phyloP scores from a whole-genome alignment of 345 rosid species.

The Eucalyptus caleyi region DNA sequence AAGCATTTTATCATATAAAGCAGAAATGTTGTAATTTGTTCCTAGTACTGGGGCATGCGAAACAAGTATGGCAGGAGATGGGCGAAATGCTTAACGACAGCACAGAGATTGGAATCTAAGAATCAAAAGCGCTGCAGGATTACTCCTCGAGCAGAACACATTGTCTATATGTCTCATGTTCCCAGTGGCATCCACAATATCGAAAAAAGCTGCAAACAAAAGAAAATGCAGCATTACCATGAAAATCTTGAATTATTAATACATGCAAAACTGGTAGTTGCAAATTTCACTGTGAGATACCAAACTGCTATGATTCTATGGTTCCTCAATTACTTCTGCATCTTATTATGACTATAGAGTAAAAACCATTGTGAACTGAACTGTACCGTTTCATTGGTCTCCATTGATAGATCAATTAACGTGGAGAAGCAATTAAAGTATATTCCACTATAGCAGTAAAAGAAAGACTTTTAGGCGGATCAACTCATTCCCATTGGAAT shows the following conservation, averaged over 20 bases:
- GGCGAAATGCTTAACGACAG: neutral
- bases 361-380: neutral
- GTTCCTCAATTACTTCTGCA: neutral
- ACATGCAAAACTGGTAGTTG: neutral
- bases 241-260: neutral
- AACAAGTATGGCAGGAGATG: neutral
- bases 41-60: neutral
- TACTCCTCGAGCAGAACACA: neutral
- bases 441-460: neutral
- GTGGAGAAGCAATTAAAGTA: neutral
- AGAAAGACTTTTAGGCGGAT: neutral
- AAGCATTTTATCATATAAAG: neutral
- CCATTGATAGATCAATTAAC: neutral
- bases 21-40: neutral
- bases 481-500: neutral
- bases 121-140: neutral
- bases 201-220: neutral
- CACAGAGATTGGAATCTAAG: neutral
- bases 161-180: neutral
- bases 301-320: neutral
- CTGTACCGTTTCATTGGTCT: neutral
- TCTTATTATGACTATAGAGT: neutral
- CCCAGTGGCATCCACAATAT: neutral
- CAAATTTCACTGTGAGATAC: neutral
- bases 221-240: neutral